Evolutionary conservation across 2,329 filamentous ascomycete species (phyloP), one percentile per base, ranked within the genome.

Genomic region (Knufia fluminis): DNA sequence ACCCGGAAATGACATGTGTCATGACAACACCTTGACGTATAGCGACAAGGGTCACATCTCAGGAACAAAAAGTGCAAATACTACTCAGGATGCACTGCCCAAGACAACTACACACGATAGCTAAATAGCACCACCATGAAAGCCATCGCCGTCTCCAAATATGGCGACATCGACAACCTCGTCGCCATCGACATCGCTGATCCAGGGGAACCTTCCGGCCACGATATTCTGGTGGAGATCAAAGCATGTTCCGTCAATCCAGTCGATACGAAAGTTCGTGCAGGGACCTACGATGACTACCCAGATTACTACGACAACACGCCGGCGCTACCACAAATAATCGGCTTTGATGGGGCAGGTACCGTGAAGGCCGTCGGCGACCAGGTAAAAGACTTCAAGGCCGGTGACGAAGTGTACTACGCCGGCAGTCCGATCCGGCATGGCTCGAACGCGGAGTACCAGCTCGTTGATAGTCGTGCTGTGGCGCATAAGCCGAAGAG

Each of bases 361-460:
- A 52, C 60, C 26, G 58, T 64, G 14, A 51, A 57, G 16, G 54
- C 59, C 14, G 40, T 49, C 20, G 52, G 52, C 26, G 39, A 41
- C 20, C 19, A 47, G 9, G 32, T 41, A 3, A 39, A 28, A n/a
- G n/a, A 16, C 23, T 72, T 70, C 61, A 62, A 66, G 26, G 42
- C 59, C 9, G 71, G 71, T 9, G 71, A 73, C 50, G 64, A 69
- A 43, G 62, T 74, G 35, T 73, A 26, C 22, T 43, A 43, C 24
- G 7, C 20, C 16, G 40, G 62, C 63, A 63, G 56, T 26, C 68
- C 69, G 0, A 62, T 65, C 14, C 52, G 63, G 4, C 70, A 68
- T 45, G 71, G 71, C 20, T 60, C 64, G 6, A 68, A 70, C 52
- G 68, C 70, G 4, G 67, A 73, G 57, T 64, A 66, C 35, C 61